Base-by-base conservation (phyloP, 345 rosid species). In the Euclidium syriacum region DNA sequence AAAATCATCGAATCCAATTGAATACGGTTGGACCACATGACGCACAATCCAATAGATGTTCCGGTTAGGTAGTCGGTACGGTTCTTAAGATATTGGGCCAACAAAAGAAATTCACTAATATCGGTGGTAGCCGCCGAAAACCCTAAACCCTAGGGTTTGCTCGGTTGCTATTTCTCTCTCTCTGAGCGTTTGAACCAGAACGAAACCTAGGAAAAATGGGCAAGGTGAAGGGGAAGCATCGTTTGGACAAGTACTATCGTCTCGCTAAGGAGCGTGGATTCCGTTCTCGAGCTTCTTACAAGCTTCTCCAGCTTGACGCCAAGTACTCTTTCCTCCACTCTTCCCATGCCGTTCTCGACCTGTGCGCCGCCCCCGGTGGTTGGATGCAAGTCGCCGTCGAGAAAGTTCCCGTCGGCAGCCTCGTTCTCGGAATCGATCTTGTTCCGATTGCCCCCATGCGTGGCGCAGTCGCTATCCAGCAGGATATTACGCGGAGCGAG, bases 331-430 rank as follows among this genome's bases (percentile, higher is more conserved):
- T 87, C 60, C 86, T 92, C 61, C 82, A 77, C 55, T 70, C 85
- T 18, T 64, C 96, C 0, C 86, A 67, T 33, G 88, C 82, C 25
- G 95, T 87, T 23, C 95, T 91, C 76, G 98, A 91, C 62, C 98
- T 88, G 57, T 88, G 98, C 59, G 96, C 98, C 70, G 95, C 98
- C 39, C 98, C 96, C 0, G 96, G 96, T 5, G 89, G 98, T 22
- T 91, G 98, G 98, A 88, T 91, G 98, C 98, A 91, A 61, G 92
- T 91, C 14, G 95, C 87, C 42, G 89, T 86, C n/a, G 72, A 83
- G 84, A 86, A 88, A 18, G 91, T 77, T 9, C 95, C 96, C 4
- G 94, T 92, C 14, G 95, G 96, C 4, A 83, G 91, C 61, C 88
- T 92, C 41, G 96, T 92, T 42, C 75, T 92, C 60, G 98, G 98